Evolutionary conservation across 169 alveolate species (phyloP).

Genomic region (Cryptosporidium felis): DNA sequence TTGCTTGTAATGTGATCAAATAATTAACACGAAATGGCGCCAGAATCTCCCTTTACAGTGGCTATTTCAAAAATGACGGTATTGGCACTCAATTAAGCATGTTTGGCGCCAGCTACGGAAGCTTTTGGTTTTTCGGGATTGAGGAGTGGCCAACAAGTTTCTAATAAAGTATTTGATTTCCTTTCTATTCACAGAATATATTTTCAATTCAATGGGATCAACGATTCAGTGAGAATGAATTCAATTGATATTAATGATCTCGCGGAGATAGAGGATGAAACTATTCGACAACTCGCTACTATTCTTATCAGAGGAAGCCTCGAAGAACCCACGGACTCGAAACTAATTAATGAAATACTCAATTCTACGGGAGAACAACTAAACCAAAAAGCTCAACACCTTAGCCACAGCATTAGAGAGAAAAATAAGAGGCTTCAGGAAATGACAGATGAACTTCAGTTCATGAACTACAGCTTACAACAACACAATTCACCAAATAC

Average conservation of each 20-base stretch:
- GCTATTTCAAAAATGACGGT: conserved; percentile 58
- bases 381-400: conserved; percentile 8
- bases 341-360: conserved; percentile 10
- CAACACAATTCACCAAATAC: conserved; percentile 25
- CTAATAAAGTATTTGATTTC: too few relatives aligned
- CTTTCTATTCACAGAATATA: background rate
- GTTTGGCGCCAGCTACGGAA: conserved; percentile 20
- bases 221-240: background rate
- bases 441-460: conserved; percentile 48
- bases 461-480: conserved; percentile 23
- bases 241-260: background rate
- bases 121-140: too few relatives aligned
- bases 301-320: background rate
- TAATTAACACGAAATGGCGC: conserved; percentile 60
- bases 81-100: conserved; percentile 26
- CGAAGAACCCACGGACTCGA: background rate
- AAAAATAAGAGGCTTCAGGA: conserved; percentile 21
- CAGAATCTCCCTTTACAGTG: conserved; percentile 17
- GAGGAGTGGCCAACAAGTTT: too few relatives aligned
- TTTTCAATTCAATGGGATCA: background rate
- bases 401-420: conserved; percentile 49
- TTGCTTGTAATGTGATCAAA: conserved; percentile 69
- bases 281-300: conserved; percentile 42
- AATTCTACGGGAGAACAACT: conserved; percentile 45
- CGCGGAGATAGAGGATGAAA: conserved; percentile 22